A percentile compares a stretch with the other conserved stretches of the same genome.
These are phyloP conservation scores for Lipomyces sp. DNA, from an alignment of 805 yeast species.

Conservation along the genomic window DNA sequence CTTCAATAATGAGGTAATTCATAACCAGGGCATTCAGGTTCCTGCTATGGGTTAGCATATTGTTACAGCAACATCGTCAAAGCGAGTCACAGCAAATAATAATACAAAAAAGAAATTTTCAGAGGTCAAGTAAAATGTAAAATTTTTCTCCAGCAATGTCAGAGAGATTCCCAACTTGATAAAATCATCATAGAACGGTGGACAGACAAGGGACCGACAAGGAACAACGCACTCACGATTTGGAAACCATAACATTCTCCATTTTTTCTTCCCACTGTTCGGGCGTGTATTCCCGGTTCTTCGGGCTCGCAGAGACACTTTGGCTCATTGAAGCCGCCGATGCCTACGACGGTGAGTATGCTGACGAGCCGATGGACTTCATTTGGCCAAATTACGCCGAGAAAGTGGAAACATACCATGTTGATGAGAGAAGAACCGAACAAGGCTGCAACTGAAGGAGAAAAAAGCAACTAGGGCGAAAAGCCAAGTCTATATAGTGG, in stretches of 20 bases:
- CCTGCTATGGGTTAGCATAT: constrained; percentile 3
- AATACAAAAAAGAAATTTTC: constrained; percentile 4
- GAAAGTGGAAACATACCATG: too few species aligned
- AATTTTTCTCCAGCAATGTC: constrained; percentile 30
- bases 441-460: too few species aligned
- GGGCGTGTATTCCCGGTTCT: constrained; percentile 21
- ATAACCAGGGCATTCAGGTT: constrained; percentile 54
- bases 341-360: too few species aligned
- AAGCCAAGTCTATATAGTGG: too few species aligned
- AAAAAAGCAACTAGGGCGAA: too few species aligned
- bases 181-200: constrained; percentile 18
- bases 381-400: too few species aligned
- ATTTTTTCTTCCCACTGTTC: constrained; percentile 36
- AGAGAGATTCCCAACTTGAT: constrained; percentile 34
- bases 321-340: too few species aligned
- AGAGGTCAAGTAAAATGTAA: constrained; percentile 22
- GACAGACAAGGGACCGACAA: neutral
- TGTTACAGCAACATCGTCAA: neutral
- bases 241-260: constrained; percentile 30
- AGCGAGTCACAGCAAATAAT: neutral
- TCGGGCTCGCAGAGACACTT: too few species aligned
- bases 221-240: constrained; percentile 18
- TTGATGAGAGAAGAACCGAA: too few species aligned
- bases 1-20: constrained; percentile 74
- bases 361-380: too few species aligned